These are phyloP conservation scores for Lachancea meyersii DNA, from an alignment of 805 yeast species.

Conservation along the genomic window DNA sequence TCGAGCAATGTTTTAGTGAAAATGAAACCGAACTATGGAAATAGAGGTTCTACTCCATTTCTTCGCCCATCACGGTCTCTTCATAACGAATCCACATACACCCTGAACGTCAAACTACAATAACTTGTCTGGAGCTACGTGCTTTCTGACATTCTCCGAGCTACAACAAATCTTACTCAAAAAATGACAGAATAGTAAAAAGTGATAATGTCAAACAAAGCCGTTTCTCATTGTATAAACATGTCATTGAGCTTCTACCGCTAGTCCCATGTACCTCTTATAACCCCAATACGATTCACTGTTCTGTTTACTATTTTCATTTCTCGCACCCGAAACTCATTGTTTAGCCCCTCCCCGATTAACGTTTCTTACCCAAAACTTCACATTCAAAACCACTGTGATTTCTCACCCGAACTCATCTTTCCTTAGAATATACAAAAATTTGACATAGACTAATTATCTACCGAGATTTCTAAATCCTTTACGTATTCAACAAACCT, in stretches of 20 bases:
- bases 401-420: not conserved
- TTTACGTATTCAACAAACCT: constrained; percentile 21
- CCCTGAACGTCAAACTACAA: too few relatives aligned
- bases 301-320: not conserved
- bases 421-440: not conserved
- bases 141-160: too few relatives aligned
- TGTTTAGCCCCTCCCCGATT: not conserved
- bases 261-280: too few relatives aligned
- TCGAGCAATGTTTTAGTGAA: too few relatives aligned
- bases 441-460: not conserved
- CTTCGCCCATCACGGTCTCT: too few relatives aligned
- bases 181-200: not conserved
- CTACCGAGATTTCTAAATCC: constrained; percentile 13
- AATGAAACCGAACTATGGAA: too few relatives aligned
- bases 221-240: not conserved
- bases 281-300: not conserved
- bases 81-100: too few relatives aligned
- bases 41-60: too few relatives aligned
- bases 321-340: too few relatives aligned
- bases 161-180: not conserved
- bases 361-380: not conserved
- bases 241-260: too few relatives aligned
- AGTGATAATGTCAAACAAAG: not conserved
- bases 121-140: too few relatives aligned
- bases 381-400: too few relatives aligned